Evolutionary conservation across 345 rosid genomes (phyloP).

Genomic region (Combretum micranthum): DNA sequence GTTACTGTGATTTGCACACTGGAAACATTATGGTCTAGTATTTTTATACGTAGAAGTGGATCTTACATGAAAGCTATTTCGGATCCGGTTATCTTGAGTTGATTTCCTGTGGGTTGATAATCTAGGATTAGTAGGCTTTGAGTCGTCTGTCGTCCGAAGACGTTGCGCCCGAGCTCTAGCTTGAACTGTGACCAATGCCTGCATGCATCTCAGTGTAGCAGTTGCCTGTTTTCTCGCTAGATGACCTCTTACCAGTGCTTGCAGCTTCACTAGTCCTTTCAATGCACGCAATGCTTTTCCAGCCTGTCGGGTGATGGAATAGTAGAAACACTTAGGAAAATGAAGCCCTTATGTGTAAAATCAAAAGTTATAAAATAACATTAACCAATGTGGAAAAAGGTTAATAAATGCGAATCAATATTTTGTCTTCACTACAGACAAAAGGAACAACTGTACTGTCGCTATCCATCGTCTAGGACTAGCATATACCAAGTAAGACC

Average conservation of each 20-base stretch:
- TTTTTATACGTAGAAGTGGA: conserved; percentile 1
- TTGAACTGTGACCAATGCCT: conserved; percentile 74
- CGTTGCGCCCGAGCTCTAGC: conserved; percentile 72
- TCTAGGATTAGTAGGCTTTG: conserved; percentile 31
- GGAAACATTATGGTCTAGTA: too few species aligned
- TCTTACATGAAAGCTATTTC: conserved; percentile 31
- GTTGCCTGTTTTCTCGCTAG: conserved; percentile 85
- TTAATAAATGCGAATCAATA: too few species aligned
- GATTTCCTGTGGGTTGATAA: conserved; percentile 48
- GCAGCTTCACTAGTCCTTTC: conserved; percentile 83
- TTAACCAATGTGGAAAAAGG: background rate
- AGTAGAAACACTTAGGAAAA: too few species aligned
- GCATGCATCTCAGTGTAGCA: conserved; percentile 83
- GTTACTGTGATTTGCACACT: too few species aligned
- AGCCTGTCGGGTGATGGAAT: conserved; percentile 36
- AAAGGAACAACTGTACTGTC: too few species aligned
- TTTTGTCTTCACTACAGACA: background rate
- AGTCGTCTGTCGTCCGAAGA: conserved; percentile 43
- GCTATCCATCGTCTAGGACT: background rate
- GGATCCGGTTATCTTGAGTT: conserved; percentile 23
- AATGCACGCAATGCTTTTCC: conserved; percentile 82
- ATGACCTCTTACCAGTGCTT: conserved; percentile 85
- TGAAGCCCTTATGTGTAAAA: too few species aligned
- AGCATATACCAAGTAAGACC: conserved; percentile 72
- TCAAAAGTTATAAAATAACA: conserved; percentile 1